Conservation (phyloP, 345 rosid genomes). For the Capsella bursapastoris region DNA sequence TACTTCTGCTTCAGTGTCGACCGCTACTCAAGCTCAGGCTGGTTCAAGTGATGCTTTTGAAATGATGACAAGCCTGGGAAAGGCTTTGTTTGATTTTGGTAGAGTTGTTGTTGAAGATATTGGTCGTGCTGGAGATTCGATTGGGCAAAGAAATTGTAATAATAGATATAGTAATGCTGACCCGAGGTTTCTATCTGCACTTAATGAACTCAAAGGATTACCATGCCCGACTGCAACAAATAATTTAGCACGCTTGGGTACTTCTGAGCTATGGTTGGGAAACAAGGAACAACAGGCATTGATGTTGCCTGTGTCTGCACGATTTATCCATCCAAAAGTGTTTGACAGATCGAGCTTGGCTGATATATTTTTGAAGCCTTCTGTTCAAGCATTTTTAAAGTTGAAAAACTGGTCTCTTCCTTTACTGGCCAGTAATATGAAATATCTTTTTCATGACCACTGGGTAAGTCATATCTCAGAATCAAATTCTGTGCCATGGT, state of each 20-base stretch:
- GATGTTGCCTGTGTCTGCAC: constrained; percentile 76
- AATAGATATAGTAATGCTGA: constrained; percentile 48
- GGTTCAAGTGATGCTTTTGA: constrained; percentile 95
- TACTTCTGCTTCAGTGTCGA: constrained; percentile 44
- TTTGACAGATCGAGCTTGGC: constrained; percentile 70
- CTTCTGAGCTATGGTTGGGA: constrained; percentile 82
- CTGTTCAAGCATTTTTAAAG: constrained; percentile 61
- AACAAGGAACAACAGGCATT: constrained; percentile 78
- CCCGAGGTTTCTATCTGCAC: constrained; percentile 55
- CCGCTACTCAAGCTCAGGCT: constrained; percentile 54
- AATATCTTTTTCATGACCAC: constrained; percentile 66
- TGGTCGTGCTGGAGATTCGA: constrained; percentile 69
- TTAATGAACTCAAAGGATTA: constrained; percentile 72
- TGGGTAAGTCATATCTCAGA: constrained; percentile 81
- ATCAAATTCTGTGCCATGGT: constrained; percentile 78
- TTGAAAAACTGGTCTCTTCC: constrained; percentile 70
- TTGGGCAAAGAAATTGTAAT: constrained; percentile 45
- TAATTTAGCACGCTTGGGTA: constrained; percentile 68
- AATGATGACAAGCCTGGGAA: constrained; percentile 90
- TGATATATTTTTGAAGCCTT: constrained; percentile 61
- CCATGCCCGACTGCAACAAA: constrained; percentile 90
- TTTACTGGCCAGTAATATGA: constrained; percentile 77
- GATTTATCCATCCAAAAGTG: constrained; percentile 78
- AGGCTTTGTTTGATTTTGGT: constrained; percentile 90
- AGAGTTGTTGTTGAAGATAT: constrained; percentile 92